Evolutionary conservation across 768 basidiomycete genomes (phyloP), one percentile per base, ranked within the genome.

Genomic region (Tephrocybe sp.): DNA sequence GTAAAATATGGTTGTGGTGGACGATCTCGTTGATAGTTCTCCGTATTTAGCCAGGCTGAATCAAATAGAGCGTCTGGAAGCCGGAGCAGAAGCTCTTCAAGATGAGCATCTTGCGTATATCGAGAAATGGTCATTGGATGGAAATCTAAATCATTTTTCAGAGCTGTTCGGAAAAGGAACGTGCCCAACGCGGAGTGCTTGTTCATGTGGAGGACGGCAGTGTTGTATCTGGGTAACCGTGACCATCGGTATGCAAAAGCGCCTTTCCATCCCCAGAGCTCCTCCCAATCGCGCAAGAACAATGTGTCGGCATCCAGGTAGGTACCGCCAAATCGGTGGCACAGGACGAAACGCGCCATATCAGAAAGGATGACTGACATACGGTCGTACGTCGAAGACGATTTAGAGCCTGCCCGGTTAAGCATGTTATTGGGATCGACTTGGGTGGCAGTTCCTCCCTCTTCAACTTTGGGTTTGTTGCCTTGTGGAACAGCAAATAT

Each of bases 161-260:
- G 70, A 12, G 95, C 94, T 1, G 95, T 96, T 39, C 90, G 84
- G 79, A 99, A 95, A 46, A 99, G 72, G 72, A 98, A 95, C 50
- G 86, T 88, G 25, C 93, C 95, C 15, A 99, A 71, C 7, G 96
- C 95, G 3, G 91, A 94, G 17, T 83, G 83, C 67, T 91, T 94
- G 80, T 96, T 93, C 74, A 99, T 76, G 64, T 87, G 91, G 53
- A 99, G 78, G 10, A 98, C 93, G 2, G 97, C 95, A 11, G 96
- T 98, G 75, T 98, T 98, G 69, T 98, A 98, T 65, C 87, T 90
- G 62, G 89, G 83, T 55, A 95, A 73, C 42, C 92, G 85, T 18
- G 90, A 92, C 96, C 96, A 99, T 2, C 96, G 80, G 67, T 98
- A 98, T 7, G 96, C 95, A 61, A 97, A 99, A 15, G 94, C 93